Evolutionary conservation across 441 rosid genomes (phyloP).

Genomic region (Bruguiera hainesii): DNA sequence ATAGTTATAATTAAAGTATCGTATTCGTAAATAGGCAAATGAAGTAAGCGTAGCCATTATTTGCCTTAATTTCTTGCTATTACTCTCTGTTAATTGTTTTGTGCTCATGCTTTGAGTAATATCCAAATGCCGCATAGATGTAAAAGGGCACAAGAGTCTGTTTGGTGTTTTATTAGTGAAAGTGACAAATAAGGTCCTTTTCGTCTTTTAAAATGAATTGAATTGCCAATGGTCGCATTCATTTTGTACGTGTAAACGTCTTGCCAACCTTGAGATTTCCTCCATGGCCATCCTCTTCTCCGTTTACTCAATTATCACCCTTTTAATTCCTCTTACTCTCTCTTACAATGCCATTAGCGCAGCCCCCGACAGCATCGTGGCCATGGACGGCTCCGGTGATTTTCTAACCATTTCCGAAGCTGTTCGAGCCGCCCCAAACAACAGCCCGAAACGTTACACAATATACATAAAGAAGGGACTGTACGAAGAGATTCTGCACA

Average conservation of each 20-base stretch:
- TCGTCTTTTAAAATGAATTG: not conserved
- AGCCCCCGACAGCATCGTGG: not conserved
- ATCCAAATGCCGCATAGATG: too few species aligned
- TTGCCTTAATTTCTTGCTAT: too few species aligned
- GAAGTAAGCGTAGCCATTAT: too few species aligned
- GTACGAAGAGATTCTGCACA: not conserved
- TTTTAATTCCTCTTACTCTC: not conserved
- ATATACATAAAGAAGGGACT: not conserved
- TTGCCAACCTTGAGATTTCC: not conserved
- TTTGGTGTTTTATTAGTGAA: too few species aligned
- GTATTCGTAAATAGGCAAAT: too few species aligned
- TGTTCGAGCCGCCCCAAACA: not conserved
- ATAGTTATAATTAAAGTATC: too few species aligned
- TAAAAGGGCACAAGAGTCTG: too few species aligned
- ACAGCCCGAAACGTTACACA: not conserved
- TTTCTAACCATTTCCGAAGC: not conserved
- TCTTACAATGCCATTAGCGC: not conserved
- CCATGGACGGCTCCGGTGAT: not conserved
- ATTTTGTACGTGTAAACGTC: not conserved
- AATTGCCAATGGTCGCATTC: not conserved
- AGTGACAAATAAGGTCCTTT: not conserved
- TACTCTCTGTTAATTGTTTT: too few species aligned
- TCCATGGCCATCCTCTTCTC: not conserved
- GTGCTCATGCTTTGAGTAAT: too few species aligned
- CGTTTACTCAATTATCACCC: too few species aligned